Conservation (phyloP, 331 rosid genomes). For the Pyrus hybrid region DNA sequence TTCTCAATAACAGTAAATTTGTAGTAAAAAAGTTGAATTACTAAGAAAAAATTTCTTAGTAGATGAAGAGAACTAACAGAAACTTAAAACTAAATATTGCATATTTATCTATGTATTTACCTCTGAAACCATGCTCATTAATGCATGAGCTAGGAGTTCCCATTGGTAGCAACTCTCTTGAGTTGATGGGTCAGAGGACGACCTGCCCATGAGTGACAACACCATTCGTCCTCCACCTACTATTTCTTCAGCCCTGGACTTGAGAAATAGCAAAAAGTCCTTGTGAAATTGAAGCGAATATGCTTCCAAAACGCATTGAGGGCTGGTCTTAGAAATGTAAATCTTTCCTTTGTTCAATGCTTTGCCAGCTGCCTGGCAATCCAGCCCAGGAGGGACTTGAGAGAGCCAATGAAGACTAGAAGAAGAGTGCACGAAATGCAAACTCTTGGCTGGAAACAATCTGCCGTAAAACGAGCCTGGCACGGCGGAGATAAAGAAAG, state of each 20-base stretch:
- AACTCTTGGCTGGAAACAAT: constrained; percentile 36
- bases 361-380: not conserved
- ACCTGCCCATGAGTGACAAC: constrained; percentile 56
- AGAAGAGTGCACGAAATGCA: constrained; percentile 81
- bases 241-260: constrained; percentile 46
- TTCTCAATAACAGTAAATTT: too few relatives aligned
- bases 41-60: rapidly evolving
- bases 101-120: constrained; percentile 18
- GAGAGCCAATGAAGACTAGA: constrained; percentile 95
- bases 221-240: constrained; percentile 55
- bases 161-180: constrained; percentile 44
- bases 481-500: constrained; percentile 38
- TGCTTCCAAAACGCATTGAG: constrained; percentile 46
- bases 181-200: constrained; percentile 44
- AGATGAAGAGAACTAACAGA: not conserved
- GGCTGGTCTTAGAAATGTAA: constrained; percentile 62
- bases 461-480: constrained; percentile 74
- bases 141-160: constrained; percentile 66
- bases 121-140: constrained; percentile 49
- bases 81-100: not conserved
- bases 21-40: too few relatives aligned
- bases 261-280: constrained; percentile 44
- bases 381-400: constrained; percentile 46
- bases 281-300: constrained; percentile 40
- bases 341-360: constrained; percentile 55